Conservation (phyloP, 257 asterid genomes). For the Jacaranda mimosifolia region DNA sequence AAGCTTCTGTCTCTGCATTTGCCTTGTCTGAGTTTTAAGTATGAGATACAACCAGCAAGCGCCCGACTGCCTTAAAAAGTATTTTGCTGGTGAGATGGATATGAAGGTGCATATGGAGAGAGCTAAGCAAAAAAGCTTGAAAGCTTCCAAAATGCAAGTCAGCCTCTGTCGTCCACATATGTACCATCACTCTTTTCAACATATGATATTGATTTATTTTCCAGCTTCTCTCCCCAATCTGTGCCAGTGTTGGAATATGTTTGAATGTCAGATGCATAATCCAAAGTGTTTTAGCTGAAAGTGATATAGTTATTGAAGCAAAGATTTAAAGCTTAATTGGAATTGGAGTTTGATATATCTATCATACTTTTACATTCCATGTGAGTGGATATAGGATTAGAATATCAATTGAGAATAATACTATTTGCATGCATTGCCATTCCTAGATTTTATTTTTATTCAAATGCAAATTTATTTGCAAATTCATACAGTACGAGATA, state of each 20-base stretch:
- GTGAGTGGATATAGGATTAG: no score
- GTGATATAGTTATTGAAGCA: background rate
- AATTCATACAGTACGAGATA: no score
- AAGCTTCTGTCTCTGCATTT: slow-evolving; percentile 4
- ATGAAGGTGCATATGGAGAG: background rate
- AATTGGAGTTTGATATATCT: background rate
- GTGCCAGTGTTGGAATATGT: background rate
- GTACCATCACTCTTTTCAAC: background rate
- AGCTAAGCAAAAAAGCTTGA: background rate
- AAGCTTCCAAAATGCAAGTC: background rate
- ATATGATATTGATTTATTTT: background rate
- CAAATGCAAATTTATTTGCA: no score
- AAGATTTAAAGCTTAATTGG: slow-evolving; percentile 7
- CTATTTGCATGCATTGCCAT: no score
- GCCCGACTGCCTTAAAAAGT: background rate
- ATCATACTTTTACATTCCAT: no score
- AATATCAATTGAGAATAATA: no score
- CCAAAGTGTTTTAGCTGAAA: background rate
- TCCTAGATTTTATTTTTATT: no score
- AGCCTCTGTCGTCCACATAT: no score
- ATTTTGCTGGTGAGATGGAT: background rate
- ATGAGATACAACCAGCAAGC: background rate
- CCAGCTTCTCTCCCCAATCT: background rate
- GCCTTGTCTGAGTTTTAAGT: background rate
- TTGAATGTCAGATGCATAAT: background rate